Evolutionary conservation across 805 yeast genomes (phyloP).

Genomic region (Candida pini): DNA sequence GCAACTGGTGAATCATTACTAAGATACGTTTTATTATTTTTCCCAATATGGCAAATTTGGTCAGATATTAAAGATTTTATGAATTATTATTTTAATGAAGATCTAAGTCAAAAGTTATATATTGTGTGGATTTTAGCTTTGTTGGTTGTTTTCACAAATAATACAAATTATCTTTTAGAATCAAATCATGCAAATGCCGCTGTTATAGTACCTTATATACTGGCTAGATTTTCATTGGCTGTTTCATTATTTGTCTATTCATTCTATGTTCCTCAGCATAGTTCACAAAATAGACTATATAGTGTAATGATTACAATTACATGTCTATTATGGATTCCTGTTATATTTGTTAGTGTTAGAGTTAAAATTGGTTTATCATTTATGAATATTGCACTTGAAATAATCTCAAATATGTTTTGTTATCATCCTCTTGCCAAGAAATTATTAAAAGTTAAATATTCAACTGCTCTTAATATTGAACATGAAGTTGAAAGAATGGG

Average conservation of each 20-base stretch:
- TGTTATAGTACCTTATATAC: slow-evolving; percentile 42
- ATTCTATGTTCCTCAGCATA: slow-evolving; percentile 42
- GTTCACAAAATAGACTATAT: slow-evolving; percentile 43
- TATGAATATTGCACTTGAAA: slow-evolving; percentile 38
- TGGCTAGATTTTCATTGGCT: slow-evolving; percentile 39
- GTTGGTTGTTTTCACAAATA: slow-evolving; percentile 47
- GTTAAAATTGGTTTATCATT: slow-evolving; percentile 42
- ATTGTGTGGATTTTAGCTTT: slow-evolving; percentile 48
- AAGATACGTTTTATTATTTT: slow-evolving; percentile 43
- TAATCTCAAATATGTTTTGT: slow-evolving; percentile 28
- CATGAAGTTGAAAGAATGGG: slow-evolving; percentile 60
- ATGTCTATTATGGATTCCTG: slow-evolving; percentile 43
- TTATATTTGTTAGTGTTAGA: slow-evolving; percentile 41
- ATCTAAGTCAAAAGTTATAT: slow-evolving; percentile 46
- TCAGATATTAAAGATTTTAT: slow-evolving; percentile 57
- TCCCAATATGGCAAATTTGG: slow-evolving; percentile 64
- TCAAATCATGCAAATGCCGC: slow-evolving; percentile 33
- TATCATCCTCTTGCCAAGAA: slow-evolving; percentile 46
- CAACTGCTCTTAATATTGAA: slow-evolving; percentile 61
- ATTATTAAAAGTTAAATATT: slow-evolving; percentile 35
- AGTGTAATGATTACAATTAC: slow-evolving; percentile 29
- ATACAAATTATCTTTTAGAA: slow-evolving; percentile 32
- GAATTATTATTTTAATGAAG: slow-evolving; percentile 59
- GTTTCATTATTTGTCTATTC: slow-evolving; percentile 34
- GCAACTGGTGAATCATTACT: slow-evolving; percentile 43